These are phyloP conservation scores for Chlorophyllum brunneum DNA, from an alignment of 768 basidiomycete genomes.

Conservation along the genomic window DNA sequence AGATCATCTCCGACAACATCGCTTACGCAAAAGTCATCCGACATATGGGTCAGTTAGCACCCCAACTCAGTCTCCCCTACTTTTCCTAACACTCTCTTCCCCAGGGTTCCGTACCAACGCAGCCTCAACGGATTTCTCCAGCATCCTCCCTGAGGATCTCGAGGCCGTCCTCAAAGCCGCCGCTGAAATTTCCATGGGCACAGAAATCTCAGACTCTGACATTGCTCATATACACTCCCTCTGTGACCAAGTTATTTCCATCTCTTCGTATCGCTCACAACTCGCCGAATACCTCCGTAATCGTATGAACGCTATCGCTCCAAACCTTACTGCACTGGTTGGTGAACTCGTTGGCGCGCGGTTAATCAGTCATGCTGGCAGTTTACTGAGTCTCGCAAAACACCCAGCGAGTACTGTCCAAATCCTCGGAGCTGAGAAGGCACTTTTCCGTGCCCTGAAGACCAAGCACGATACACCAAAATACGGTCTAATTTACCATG, in stretches of 20 bases:
- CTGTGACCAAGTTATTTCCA: conserved; percentile 97
- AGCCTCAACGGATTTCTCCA: conserved; percentile 76
- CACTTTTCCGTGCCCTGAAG: conserved; percentile 95
- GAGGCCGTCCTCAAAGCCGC: conserved; percentile 93
- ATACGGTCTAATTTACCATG: conserved; percentile 99
- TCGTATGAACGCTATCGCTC: conserved; percentile 97
- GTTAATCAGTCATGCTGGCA: conserved; percentile 93
- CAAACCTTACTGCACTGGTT: conserved; percentile 89
- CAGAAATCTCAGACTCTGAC: conserved; percentile 96
- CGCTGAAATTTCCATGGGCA: conserved; percentile 98
- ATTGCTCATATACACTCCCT: conserved; percentile 96
- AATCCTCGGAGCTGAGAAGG: conserved; percentile 97
- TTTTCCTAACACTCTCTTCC: background rate
- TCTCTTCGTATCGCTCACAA: conserved; percentile 91
- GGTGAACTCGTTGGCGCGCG: conserved; percentile 93
- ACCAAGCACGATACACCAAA: conserved; percentile 99
- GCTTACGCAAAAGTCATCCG: conserved; percentile 95
- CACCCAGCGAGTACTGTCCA: conserved; percentile 98
- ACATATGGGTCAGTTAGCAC: conserved; percentile 65
- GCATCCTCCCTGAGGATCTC: conserved; percentile 94
- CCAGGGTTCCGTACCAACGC: conserved; percentile 95
- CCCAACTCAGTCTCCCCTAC: background rate
- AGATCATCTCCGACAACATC: conserved; percentile 95
- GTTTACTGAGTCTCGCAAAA: conserved; percentile 91
- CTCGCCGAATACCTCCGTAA: conserved; percentile 95